Percentiles rank a stretch among this genome's conserved stretches.
phyloP scores from a whole-genome alignment of 345 rosid genomes.

The Gossypioides kirkii region DNA sequence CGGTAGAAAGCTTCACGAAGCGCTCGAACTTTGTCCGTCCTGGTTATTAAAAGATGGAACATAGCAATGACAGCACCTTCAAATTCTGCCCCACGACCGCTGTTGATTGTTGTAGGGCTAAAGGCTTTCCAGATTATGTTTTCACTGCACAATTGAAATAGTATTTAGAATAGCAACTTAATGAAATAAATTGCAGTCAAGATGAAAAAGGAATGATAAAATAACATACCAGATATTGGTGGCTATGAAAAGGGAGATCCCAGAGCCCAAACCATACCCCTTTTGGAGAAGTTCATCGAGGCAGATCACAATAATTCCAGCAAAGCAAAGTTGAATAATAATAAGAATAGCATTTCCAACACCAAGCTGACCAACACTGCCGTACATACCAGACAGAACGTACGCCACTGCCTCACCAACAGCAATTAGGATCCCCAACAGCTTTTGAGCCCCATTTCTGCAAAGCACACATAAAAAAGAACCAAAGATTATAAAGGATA shows the following conservation, averaged over 20 bases:
- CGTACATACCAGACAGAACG: constrained; percentile 66
- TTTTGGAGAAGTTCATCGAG: constrained; percentile 64
- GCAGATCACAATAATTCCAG: constrained; percentile 60
- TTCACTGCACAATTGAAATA: constrained; percentile 41
- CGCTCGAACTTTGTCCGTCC: constrained; percentile 57
- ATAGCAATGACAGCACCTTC: constrained; percentile 77
- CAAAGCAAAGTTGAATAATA: constrained; percentile 39
- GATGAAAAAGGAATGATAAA: neutral
- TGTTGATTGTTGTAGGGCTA: constrained; percentile 71
- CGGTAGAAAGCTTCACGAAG: constrained; percentile 68
- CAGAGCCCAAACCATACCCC: constrained; percentile 65
- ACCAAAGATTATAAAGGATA: neutral
- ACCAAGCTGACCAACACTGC: constrained; percentile 56
- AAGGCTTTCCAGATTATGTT: constrained; percentile 75
- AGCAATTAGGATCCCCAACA: constrained; percentile 64
- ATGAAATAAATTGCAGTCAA: neutral
- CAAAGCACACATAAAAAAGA: constrained; percentile 9
- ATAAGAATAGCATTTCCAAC: constrained; percentile 58
- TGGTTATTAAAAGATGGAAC: constrained; percentile 58
- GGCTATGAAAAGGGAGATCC: constrained; percentile 65
- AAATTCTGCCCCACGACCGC: constrained; percentile 71
- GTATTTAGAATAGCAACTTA: neutral
- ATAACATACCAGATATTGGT: constrained; percentile 61
- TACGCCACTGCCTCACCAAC: constrained; percentile 63
- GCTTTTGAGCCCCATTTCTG: constrained; percentile 65